Conservation (phyloP, 495 filamentous ascomycete genomes). For the Neurospora sp. region DNA sequence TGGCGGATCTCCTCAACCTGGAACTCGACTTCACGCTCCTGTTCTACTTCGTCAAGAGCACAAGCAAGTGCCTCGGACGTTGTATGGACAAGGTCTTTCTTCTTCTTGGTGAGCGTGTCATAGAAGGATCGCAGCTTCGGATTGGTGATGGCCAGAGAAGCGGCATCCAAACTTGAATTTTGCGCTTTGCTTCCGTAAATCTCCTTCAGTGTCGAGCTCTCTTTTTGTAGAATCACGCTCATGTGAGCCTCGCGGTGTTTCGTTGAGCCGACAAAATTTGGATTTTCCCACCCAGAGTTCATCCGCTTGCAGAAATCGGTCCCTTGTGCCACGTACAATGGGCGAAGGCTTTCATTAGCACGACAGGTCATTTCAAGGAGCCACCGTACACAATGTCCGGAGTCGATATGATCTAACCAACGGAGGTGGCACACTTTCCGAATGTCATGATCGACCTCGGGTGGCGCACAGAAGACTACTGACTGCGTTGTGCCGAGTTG, state of each 20-base stretch:
- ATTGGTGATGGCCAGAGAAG: not conserved
- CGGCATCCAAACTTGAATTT: not conserved
- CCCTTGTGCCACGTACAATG: conserved; percentile 46
- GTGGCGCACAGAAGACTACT: conserved; percentile 25
- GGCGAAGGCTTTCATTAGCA: conserved; percentile 39
- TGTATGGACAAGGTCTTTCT: conserved; percentile 17
- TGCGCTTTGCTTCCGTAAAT: not conserved
- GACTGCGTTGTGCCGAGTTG: conserved; percentile 21
- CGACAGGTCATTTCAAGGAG: conserved; percentile 49
- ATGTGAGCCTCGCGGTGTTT: not conserved
- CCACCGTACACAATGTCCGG: conserved; percentile 45
- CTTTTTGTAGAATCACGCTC: not conserved
- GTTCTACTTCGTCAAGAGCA: conserved; percentile 40
- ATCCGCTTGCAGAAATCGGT: conserved; percentile 39
- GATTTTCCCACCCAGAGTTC: not conserved
- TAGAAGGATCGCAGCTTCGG: not conserved
- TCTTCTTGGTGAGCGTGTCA: not conserved
- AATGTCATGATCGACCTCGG: conserved; percentile 37
- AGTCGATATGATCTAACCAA: conserved; percentile 18
- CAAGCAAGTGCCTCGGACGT: not conserved
- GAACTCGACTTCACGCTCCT: conserved; percentile 35
- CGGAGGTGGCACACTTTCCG: conserved; percentile 18
- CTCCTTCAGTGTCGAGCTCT: not conserved
- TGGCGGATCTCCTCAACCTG: conserved; percentile 33
- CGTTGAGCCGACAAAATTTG: not conserved